A percentile compares a stretch with the other conserved stretches of the same genome.
Evolutionary conservation across 2,329 filamentous ascomycete species (phyloP).

Genomic region (Trichoderma harzianum): DNA sequence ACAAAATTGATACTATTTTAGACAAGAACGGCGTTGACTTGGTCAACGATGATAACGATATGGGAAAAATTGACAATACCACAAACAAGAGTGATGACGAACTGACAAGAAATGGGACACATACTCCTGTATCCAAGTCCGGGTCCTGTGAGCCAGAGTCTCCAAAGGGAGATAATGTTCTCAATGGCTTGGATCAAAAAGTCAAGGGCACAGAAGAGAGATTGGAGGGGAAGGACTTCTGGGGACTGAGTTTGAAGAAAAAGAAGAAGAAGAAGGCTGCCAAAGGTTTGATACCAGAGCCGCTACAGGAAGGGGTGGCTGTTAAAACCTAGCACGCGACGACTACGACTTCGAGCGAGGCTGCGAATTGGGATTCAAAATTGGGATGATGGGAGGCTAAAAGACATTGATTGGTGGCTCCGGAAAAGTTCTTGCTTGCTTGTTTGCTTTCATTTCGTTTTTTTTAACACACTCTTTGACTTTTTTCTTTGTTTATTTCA

Average conservation of each 20-base stretch:
- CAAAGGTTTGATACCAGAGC: background rate
- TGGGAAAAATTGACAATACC: background rate
- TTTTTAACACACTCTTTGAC: background rate
- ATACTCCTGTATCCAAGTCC: background rate
- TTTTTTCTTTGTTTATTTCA: background rate
- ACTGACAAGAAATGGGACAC: background rate
- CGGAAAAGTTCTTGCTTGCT: background rate
- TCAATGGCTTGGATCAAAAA: background rate
- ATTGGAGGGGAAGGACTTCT: background rate
- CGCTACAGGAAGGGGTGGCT: background rate
- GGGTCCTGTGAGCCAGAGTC: background rate
- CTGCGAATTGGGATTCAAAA: background rate
- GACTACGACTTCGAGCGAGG: background rate
- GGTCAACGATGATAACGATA: background rate
- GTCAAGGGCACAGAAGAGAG: background rate
- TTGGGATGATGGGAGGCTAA: background rate
- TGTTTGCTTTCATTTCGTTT: background rate
- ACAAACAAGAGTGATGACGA: background rate
- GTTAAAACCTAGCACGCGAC: background rate
- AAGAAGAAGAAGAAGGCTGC: slow-evolving; percentile 2
- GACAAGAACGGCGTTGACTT: background rate
- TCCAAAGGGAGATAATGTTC: background rate
- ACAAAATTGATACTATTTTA: background rate
- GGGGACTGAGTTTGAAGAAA: background rate
- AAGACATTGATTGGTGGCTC: background rate